Evolutionary conservation across 2,329 filamentous ascomycete species (phyloP).

Genomic region (Fonsecaea pedrosoi): DNA sequence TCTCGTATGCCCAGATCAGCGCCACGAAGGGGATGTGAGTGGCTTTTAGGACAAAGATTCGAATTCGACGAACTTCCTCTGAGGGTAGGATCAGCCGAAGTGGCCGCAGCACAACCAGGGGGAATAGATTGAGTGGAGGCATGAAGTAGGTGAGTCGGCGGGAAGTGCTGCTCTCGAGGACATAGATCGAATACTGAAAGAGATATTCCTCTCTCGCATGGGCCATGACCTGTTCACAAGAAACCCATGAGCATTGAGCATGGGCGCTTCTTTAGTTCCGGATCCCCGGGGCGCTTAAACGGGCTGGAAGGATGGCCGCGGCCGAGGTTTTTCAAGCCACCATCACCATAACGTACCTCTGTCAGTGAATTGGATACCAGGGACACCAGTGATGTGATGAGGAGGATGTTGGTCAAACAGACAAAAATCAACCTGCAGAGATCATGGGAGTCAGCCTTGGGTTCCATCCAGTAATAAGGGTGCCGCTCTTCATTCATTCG

Average conservation of each 20-base stretch:
- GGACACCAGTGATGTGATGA: slow-evolving; percentile 66
- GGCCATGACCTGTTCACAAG: slow-evolving; percentile 60
- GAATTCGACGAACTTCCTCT: slow-evolving; percentile 60
- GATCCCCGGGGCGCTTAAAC: slow-evolving; percentile 11
- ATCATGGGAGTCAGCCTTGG: slow-evolving; percentile 27
- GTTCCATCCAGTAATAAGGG: slow-evolving; percentile 17
- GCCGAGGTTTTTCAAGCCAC: slow-evolving; percentile 20
- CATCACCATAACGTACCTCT: slow-evolving; percentile 52
- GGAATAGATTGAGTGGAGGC: slow-evolving; percentile 63
- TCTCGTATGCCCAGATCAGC: slow-evolving; percentile 63
- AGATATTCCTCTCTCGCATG: slow-evolving; percentile 68
- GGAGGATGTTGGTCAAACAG: slow-evolving; percentile 65
- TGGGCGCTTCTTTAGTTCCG: slow-evolving; percentile 4
- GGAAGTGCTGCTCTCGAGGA: slow-evolving; percentile 55
- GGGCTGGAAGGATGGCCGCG: slow-evolving; percentile 17
- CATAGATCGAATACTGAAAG: slow-evolving; percentile 58
- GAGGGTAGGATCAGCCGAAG: slow-evolving; percentile 64
- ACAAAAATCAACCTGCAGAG: slow-evolving; percentile 62
- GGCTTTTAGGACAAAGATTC: slow-evolving; percentile 64
- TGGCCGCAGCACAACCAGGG: slow-evolving; percentile 62
- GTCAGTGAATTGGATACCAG: slow-evolving; percentile 64
- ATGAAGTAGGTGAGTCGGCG: slow-evolving; percentile 56
- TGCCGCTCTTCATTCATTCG: slow-evolving; percentile 8
- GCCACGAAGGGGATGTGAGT: slow-evolving; percentile 65
- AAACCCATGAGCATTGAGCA: slow-evolving; percentile 26